A percentile compares a stretch with the other conserved stretches of the same genome.
phyloP scores from a whole-genome alignment of 306 rosid genomes.

The Castanopsis chinensis region DNA sequence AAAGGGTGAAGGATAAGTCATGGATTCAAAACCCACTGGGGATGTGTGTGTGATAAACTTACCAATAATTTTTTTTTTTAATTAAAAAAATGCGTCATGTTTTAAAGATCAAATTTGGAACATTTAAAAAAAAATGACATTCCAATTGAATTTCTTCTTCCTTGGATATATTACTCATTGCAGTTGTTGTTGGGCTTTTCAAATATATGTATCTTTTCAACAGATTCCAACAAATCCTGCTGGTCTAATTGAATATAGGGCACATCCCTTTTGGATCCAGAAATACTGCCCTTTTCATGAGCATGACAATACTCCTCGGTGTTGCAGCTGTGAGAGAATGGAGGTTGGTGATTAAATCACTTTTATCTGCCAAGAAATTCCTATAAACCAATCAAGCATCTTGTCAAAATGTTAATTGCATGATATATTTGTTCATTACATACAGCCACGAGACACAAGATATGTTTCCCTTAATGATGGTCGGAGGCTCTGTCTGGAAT shows the following conservation, averaged over 20 bases:
- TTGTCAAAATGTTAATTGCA: conserved; percentile 12
- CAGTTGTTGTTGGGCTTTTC: conserved; percentile 47
- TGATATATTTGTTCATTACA: conserved; percentile 13
- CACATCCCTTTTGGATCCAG: conserved; percentile 99
- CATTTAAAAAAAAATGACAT: background rate
- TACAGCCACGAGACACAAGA: conserved; percentile 72
- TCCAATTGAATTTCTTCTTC: background rate
- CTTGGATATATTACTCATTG: conserved; percentile 35
- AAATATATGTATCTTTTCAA: conserved; percentile 56
- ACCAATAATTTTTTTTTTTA: no score
- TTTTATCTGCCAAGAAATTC: conserved; percentile 11
- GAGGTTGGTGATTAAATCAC: conserved; percentile 58
- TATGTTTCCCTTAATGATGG: conserved; percentile 78
- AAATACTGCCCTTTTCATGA: conserved; percentile 97
- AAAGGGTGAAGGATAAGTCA: no score
- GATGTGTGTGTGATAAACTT: no score
- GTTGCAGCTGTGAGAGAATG: conserved; percentile 99
- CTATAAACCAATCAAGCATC: background rate
- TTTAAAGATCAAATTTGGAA: background rate
- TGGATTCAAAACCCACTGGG: no score
- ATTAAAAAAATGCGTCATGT: background rate
- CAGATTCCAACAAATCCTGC: conserved; percentile 99
- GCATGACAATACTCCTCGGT: conserved; percentile 88
- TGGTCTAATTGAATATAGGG: conserved; percentile 99
- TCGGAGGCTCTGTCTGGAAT: conserved; percentile 92